Conservation (phyloP, 345 rosid genomes). For the Eucalyptus erythrocorys region DNA sequence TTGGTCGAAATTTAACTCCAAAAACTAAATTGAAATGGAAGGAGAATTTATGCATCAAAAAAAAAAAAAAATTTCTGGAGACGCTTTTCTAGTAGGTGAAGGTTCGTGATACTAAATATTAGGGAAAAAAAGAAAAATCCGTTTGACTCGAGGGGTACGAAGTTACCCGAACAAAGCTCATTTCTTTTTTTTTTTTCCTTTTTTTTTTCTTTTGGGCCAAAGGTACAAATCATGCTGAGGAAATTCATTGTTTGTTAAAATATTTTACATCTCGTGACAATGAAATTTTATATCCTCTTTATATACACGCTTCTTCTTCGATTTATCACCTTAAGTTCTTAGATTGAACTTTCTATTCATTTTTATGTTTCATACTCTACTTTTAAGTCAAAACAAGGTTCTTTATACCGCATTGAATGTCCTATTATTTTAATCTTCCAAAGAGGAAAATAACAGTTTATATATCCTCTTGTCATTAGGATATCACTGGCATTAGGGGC, state of each 20-base stretch:
- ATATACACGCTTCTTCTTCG: background rate
- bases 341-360: background rate
- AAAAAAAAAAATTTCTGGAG: background rate
- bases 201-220: background rate
- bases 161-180: background rate
- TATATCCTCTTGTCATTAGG: background rate
- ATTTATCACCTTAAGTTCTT: background rate
- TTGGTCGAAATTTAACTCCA: background rate
- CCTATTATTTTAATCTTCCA: background rate
- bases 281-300: background rate
- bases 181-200: background rate
- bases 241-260: background rate
- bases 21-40: background rate
- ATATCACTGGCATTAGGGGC: background rate
- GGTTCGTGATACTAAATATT: background rate
- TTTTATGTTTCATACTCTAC: background rate
- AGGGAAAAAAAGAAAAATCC: background rate
- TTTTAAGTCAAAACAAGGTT: background rate
- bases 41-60: background rate
- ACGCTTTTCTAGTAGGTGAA: background rate
- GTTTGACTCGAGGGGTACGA: background rate
- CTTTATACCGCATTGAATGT: background rate
- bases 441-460: background rate
- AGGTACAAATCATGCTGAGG: background rate
- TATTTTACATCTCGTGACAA: accelerated